Evolutionary conservation across 179 eudicot species (phyloP), one percentile per base, ranked within the genome.

Genomic region (Patellifolia procumbens): DNA sequence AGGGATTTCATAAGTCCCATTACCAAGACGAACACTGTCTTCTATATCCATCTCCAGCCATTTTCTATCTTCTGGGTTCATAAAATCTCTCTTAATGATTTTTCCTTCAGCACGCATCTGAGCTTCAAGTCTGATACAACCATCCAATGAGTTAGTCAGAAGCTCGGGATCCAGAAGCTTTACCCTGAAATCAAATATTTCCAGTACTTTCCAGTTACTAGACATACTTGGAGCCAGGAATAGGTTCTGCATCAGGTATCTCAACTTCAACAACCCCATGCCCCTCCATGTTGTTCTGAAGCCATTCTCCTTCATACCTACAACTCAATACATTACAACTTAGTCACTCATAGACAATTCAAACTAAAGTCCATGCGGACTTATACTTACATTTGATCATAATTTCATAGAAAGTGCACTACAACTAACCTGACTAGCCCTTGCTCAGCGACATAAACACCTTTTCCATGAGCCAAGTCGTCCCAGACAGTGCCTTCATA

Each of bases 401-500:
- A 31, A 29, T 12, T n/a, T 12, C 2, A 20, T 66, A 70, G 3
- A 48, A 10, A 62, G 11, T 37, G 35, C 13, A 16, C 32, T 19
- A 28, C 24, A 48, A 51, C 89, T 82, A 75, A 91, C 98, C 98
- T 91, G 82, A 91, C 86, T 68, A 91, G 85, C 75, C 97, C 93
- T 67, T 82, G 84, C 83, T 88, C 91, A 74, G 92, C 93, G 77
- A 86, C 92, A 83, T 82, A 91, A 77, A 93, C 98, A 65, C 98
- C 97, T 86, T 91, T 91, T 65, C 97, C 98, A 78, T 93, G 97
- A 67, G 98, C 98, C 84, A 87, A 70, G 76, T 93, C 98, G 81
- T 93, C 98, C 98, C 98, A 93, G 63, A 90, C 95, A 35, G 98
- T 93, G 72, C 98, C 98, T 86, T 93, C 97, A 81, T 91, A 93